Conservation (phyloP, 805 yeast genomes). For the Pichia californica region DNA sequence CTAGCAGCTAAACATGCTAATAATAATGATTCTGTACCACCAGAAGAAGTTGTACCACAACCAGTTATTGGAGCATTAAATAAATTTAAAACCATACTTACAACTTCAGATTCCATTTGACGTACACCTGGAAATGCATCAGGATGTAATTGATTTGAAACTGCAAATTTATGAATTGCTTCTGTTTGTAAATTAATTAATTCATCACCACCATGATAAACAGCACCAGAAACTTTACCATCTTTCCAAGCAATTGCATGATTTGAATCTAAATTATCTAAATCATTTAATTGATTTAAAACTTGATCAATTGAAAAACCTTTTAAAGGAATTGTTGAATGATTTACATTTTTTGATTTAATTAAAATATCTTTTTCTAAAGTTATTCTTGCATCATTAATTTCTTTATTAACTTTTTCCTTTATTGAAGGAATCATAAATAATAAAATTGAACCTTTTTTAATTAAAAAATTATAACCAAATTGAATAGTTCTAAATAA, state of each 20-base stretch:
- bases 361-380: slow-evolving; percentile 56
- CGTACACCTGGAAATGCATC: slow-evolving; percentile 96
- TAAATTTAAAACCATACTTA: slow-evolving; percentile 75
- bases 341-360: slow-evolving; percentile 40
- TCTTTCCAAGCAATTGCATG: slow-evolving; percentile 70
- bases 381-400: slow-evolving; percentile 37
- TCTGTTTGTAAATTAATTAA: slow-evolving; percentile 65
- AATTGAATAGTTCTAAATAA: slow-evolving; percentile 10
- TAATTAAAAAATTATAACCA: slow-evolving; percentile 7
- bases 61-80: slow-evolving; percentile 73
- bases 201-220: slow-evolving; percentile 90
- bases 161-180: slow-evolving; percentile 71
- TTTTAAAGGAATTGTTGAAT: slow-evolving; percentile 45
- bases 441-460: slow-evolving; percentile 10
- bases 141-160: slow-evolving; percentile 93
- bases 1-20: slow-evolving; percentile 86
- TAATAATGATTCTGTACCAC: slow-evolving; percentile 91
- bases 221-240: slow-evolving; percentile 92
- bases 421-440: slow-evolving; percentile 34
- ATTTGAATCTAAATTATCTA: slow-evolving; percentile 39
- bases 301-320: slow-evolving; percentile 52
- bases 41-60: slow-evolving; percentile 82
- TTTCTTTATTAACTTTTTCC: slow-evolving; percentile 53
- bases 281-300: slow-evolving; percentile 41
- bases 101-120: slow-evolving; percentile 94